A percentile compares a stretch with the other conserved stretches of the same genome.
These are phyloP conservation scores for Chalciporus pseudorubinellus DNA, from an alignment of 768 basidiomycete species.

Conservation along the genomic window DNA sequence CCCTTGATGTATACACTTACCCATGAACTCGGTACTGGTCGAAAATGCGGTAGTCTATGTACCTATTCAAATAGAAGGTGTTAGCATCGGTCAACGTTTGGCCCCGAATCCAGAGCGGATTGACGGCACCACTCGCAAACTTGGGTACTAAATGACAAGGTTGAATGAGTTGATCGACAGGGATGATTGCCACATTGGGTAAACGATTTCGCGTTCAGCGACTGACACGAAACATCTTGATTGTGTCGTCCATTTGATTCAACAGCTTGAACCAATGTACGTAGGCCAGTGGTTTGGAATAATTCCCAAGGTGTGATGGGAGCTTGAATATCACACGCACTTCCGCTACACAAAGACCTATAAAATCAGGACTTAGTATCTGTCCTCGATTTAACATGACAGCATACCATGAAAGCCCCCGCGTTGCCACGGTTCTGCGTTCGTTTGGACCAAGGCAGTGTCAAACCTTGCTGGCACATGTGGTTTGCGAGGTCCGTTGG, in stretches of 20 bases:
- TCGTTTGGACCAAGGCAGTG: no score
- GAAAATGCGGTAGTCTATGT: no score
- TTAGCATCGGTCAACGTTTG: no score
- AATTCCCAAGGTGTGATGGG: constrained; percentile 10
- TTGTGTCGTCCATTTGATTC: not conserved
- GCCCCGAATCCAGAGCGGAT: not conserved
- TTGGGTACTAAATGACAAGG: not conserved
- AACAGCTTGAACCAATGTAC: constrained; percentile 24
- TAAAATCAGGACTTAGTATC: no score
- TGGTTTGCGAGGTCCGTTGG: not conserved
- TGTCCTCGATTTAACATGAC: no score
- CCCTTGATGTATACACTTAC: no score
- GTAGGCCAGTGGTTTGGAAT: constrained; percentile 23
- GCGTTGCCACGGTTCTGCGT: no score
- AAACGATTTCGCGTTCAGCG: not conserved
- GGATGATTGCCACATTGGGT: not conserved
- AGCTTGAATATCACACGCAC: constrained; percentile 28
- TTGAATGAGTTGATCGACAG: not conserved
- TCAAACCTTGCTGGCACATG: no score
- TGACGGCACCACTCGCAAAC: not conserved
- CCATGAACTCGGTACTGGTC: no score
- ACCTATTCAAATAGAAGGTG: no score
- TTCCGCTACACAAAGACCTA: constrained; percentile 26
- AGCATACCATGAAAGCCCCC: not conserved
- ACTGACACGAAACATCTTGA: not conserved